Conservation (phyloP, 257 asterid species). For the Asclepias syriaca region DNA sequence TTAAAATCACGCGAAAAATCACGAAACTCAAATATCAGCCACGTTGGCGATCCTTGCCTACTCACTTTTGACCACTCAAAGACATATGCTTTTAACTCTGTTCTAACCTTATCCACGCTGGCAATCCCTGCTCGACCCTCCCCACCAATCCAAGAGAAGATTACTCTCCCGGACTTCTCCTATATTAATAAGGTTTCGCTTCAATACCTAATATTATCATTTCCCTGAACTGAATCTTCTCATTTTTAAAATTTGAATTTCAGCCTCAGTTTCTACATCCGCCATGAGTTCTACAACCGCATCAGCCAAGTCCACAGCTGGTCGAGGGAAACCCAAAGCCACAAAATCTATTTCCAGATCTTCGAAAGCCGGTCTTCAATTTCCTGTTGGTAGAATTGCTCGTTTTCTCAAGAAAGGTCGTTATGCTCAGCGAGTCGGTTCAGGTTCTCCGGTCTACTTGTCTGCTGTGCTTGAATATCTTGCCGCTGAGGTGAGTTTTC, state of each 20-base stretch:
- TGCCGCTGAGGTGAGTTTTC: constrained; percentile 47
- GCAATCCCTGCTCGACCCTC: constrained; percentile 30
- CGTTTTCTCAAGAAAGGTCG: constrained; percentile 54
- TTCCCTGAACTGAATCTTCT: neutral
- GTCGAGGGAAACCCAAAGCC: constrained; percentile 38
- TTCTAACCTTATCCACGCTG: constrained; percentile 18
- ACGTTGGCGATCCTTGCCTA: constrained; percentile 37
- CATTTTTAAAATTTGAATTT: neutral
- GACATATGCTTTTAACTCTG: neutral
- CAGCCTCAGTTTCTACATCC: neutral
- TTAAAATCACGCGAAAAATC: neutral
- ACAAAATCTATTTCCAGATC: constrained; percentile 43
- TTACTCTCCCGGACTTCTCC: neutral
- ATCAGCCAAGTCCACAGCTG: constrained; percentile 18
- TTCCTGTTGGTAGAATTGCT: constrained; percentile 59
- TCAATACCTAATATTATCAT: neutral
- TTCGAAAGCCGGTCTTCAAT: constrained; percentile 58
- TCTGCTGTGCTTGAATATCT: constrained; percentile 62
- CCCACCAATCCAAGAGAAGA: constrained; percentile 34
- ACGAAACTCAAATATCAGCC: constrained; percentile 18
- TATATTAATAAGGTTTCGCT: neutral
- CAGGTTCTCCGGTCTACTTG: constrained; percentile 57
- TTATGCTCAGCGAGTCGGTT: constrained; percentile 56
- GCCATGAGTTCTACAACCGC: constrained; percentile 30
- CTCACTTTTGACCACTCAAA: constrained; percentile 21